Evolutionary conservation across 352 stramenopile species (phyloP).

Genomic region (Globisporangium spiculum): DNA sequence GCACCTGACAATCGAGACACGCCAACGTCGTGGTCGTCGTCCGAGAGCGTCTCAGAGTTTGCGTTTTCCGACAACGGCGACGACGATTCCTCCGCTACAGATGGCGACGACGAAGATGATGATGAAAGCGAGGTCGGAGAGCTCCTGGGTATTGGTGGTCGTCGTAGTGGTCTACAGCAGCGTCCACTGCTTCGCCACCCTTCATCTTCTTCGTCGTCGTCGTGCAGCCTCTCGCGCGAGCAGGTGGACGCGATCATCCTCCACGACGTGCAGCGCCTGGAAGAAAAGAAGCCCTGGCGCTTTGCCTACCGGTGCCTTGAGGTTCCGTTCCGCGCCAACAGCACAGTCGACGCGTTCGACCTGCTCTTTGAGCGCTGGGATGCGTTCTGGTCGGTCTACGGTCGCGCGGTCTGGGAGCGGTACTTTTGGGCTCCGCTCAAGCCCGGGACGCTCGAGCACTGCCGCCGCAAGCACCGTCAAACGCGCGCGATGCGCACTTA

Average conservation of each 20-base stretch:
- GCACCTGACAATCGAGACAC: not conserved
- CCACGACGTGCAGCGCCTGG: constrained; percentile 23
- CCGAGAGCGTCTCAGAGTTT: not conserved
- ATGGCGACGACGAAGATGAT: not conserved
- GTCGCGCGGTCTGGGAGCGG: constrained; percentile 47
- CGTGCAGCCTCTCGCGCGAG: constrained; percentile 5
- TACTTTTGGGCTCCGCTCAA: constrained; percentile 39
- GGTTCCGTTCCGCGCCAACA: constrained; percentile 31
- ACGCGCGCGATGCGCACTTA: constrained; percentile 29
- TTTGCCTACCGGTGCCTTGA: constrained; percentile 44
- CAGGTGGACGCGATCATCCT: constrained; percentile 24
- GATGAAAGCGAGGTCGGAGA: constrained; percentile 1
- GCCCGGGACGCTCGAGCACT: constrained; percentile 21
- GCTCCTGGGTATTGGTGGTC: not conserved
- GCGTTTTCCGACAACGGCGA: not conserved
- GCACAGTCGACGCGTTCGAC: constrained; percentile 29
- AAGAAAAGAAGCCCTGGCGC: constrained; percentile 36
- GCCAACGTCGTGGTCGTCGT: not conserved
- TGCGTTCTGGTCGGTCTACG: constrained; percentile 38
- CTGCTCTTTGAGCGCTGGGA: constrained; percentile 53
- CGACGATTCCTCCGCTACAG: not conserved
- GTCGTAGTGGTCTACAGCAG: not conserved
- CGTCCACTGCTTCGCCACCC: not conserved
- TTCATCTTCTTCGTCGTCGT: not conserved
- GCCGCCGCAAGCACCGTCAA: constrained; percentile 34